Evolutionary conservation across 495 filamentous ascomycete genomes (phyloP).

Genomic region (Melanomma pulvis-pyrius): DNA sequence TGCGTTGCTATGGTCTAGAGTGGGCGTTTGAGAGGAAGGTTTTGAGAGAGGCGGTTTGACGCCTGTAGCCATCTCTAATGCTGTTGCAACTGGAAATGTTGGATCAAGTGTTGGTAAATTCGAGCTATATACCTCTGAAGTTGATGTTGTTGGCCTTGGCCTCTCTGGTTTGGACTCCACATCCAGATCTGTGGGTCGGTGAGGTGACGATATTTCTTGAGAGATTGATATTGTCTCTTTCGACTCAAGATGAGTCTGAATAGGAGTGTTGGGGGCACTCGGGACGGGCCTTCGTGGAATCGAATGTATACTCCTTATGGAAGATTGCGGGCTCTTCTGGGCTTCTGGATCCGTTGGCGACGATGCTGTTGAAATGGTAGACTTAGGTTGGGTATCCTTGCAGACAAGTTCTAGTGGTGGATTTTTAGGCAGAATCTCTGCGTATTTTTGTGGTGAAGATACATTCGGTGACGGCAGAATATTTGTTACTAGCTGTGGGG

Average conservation of each 20-base stretch:
- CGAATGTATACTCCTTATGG: background rate
- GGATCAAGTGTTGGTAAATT: background rate
- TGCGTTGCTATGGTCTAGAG: background rate
- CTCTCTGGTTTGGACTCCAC: background rate
- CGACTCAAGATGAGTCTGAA: too few species aligned
- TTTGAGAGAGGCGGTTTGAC: background rate
- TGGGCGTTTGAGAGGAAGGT: too few species aligned
- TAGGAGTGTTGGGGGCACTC: too few species aligned
- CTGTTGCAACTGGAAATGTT: background rate
- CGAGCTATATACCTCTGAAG: too few species aligned
- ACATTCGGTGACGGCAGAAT: background rate
- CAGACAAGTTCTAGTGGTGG: background rate
- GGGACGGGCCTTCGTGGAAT: background rate
- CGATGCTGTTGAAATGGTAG: background rate
- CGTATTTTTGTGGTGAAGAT: background rate
- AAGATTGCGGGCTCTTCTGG: background rate
- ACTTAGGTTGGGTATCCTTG: background rate
- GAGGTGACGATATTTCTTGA: too few species aligned
- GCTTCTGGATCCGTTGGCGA: background rate
- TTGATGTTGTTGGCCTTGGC: too few species aligned
- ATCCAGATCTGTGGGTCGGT: background rate
- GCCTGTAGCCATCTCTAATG: background rate
- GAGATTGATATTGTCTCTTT: too few species aligned
- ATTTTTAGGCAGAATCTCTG: background rate
- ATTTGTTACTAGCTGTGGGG: background rate